Evolutionary conservation across 1,284 basidiomycete genomes (phyloP), one percentile per base, ranked within the genome.

Genomic region (Pterulicium gracile): DNA sequence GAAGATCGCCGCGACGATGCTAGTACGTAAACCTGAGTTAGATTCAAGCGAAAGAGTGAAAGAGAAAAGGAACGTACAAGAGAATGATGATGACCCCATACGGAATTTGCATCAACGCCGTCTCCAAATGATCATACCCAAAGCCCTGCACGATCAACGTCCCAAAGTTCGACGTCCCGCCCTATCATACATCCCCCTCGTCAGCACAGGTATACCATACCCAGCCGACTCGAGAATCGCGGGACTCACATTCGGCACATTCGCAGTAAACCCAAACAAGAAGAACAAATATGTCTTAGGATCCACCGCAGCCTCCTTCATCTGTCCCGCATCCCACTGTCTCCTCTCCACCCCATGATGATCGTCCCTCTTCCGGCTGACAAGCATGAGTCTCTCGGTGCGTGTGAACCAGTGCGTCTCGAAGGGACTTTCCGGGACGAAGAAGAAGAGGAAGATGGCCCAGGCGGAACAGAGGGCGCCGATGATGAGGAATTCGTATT

Each of bases 131-230:
- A 24, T 58, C 58, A 55, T 67, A 71, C 5, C 68, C 67, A 45
- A 70, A 61, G 4, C 61, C 60, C 45, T 61, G 58, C 47, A 68
- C 63, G 48, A 72, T 68, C 34, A 68, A 55, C 1, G 59, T 60
- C 14, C 56, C 56, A 43, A 58, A 59, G 49, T 60, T 60, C 12
- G 58, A 60, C 3, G 56, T 59, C 5, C 58, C 58, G 20, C 57
- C 59, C 40, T 56, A 49, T 10, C 44, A 24, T 34, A 45, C 27
- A 44, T 41, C 32, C 27, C 7, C 7, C 7, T 10, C 27, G n/a
- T 32, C 35, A 27, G 12, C n/a, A 44, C 19, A 43, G 42, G 22
- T 21, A 43, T 24, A 27, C 15, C 42, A 23, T 23, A 14, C 19
- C n/a, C 3, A 13, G n/a, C 19, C 17, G 20, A 10, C 12, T 14